Percentiles rank a stretch among this genome's conserved stretches.
phyloP scores from a whole-genome alignment of 2,329 filamentous ascomycete species.

The Coleophoma eucalyptorum region DNA sequence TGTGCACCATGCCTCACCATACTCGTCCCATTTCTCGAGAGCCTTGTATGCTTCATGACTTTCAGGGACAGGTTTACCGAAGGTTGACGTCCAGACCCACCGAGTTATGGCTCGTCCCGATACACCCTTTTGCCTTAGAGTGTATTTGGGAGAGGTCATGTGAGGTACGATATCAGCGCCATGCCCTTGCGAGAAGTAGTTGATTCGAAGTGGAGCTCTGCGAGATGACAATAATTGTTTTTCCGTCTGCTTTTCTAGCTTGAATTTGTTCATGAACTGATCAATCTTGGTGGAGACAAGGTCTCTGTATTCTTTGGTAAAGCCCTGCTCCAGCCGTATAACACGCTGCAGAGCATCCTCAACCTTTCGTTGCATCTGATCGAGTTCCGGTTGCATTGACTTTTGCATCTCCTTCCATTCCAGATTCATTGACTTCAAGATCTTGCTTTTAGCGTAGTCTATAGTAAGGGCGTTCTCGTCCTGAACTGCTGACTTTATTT shows the following conservation, averaged over 20 bases:
- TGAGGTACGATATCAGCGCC: conserved; percentile 62
- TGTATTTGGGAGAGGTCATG: conserved; percentile 57
- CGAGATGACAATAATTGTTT: not conserved
- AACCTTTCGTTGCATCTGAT: not conserved
- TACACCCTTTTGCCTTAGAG: conserved; percentile 19
- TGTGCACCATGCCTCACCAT: conserved; percentile 87
- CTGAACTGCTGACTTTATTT: not conserved
- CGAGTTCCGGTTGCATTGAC: not conserved
- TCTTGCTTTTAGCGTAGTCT: not conserved
- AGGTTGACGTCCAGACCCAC: conserved; percentile 16
- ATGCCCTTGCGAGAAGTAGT: conserved; percentile 65
- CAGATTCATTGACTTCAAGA: not conserved
- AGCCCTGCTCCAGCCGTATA: not conserved
- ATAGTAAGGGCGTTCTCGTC: not conserved
- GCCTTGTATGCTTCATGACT: conserved; percentile 42
- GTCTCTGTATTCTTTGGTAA: not conserved
- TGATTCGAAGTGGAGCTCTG: conserved; percentile 45
- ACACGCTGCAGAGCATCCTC: not conserved
- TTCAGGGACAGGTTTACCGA: conserved; percentile 21
- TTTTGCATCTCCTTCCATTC: not conserved
- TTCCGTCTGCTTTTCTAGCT: conserved; percentile 11
- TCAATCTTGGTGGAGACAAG: not conserved
- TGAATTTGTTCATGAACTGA: not conserved
- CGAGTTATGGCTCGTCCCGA: conserved; percentile 4
- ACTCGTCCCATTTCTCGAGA: conserved; percentile 68